Evolutionary conservation across 805 yeast genomes (phyloP), one percentile per base, ranked within the genome.

Genomic region (Wickerhamomyces bisporus): DNA sequence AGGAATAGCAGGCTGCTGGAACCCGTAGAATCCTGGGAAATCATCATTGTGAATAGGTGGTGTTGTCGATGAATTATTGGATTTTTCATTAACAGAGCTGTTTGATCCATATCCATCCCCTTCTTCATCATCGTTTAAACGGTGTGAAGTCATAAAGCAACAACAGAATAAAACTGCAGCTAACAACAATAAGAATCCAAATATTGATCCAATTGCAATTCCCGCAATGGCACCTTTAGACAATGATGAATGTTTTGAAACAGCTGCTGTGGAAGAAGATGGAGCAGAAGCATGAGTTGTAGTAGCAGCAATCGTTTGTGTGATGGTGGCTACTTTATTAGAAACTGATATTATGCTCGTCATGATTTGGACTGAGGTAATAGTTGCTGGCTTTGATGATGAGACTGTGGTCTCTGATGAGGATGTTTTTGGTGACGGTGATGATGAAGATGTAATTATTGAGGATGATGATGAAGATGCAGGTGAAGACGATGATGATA

Each of bases 181-280:
- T 9, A 72, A 46, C 6, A 62, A 61, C 1, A 65, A 71, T 3
- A 71, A 26, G 0, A 68, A 53, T 41, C 79, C 81, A 16, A 55
- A 63, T 10, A 75, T 60, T 6, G 64, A 66, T 20, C 81, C 82
- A 28, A 74, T 62, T n/a, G 74, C 81, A 20, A 77, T 71, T 32
- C 82, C 82, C 9, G 79, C 81, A 38, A 76, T 75, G 16, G 79
- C 79, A 14, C 82, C 82, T 25, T 52, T 60, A 32, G 43, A 47
- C 33, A 44, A 26, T 3, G 36, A 39, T 15, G 46, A 34, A 3
- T 20, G 26, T 10, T 18, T 36, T 13, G 17, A 52, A 15, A 24
- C 35, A 21, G 24, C 24, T 21, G 10, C 7, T 21, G 24, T 10
- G 10, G 50, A 26, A 9, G 52, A 28, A 9, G 60, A 36, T 15